Conservation (phyloP, 208 protist species). For the Zelonia costaricensis region DNA sequence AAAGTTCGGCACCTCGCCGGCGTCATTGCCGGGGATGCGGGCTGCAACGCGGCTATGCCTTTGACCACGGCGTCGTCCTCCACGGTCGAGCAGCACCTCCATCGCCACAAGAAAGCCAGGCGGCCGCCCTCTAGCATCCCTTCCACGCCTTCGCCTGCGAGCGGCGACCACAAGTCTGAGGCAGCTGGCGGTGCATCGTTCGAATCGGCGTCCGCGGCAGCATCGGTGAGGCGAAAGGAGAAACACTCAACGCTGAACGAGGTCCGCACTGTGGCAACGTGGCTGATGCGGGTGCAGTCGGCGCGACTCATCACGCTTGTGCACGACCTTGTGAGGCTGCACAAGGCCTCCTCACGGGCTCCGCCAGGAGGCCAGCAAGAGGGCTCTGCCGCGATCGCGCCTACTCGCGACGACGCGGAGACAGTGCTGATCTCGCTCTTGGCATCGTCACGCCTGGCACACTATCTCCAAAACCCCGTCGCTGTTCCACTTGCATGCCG, state of each 20-base stretch:
- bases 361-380: neutral
- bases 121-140: neutral
- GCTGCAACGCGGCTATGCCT: neutral
- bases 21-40: conserved; percentile 9
- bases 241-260: too few relatives aligned
- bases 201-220: too few relatives aligned
- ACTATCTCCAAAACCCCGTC: neutral
- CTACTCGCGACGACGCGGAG: neutral
- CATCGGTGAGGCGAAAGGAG: too few relatives aligned
- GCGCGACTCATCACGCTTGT: neutral
- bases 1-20: conserved; percentile 22
- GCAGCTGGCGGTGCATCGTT: neutral
- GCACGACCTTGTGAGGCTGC: neutral
- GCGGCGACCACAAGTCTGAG: neutral
- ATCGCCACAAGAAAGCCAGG: neutral
- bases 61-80: neutral
- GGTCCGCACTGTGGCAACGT: neutral
- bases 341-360: neutral
- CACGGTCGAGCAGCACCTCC: conserved; percentile 11
- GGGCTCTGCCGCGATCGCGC: too few relatives aligned
- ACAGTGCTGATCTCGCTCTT: neutral
- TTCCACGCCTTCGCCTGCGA: too few relatives aligned
- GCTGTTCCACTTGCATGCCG: neutral
- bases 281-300: neutral
- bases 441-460: neutral